Conservation (phyloP, 1,284 basidiomycete genomes). For the Meira nashicola region DNA sequence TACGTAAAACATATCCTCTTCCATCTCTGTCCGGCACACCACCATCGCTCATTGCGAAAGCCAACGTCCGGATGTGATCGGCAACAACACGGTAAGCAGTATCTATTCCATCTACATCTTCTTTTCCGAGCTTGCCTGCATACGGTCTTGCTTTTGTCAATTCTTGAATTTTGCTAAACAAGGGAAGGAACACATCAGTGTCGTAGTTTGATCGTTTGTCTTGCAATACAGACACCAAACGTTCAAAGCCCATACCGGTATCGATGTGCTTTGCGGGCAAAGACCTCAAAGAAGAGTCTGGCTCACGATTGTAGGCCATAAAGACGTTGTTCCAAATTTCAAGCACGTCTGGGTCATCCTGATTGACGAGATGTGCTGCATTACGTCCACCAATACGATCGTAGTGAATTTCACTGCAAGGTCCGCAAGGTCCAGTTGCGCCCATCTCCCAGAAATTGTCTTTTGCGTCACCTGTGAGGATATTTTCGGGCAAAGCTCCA, state of each 20-base stretch:
- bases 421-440: constrained; percentile 92
- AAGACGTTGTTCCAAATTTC: constrained; percentile 99
- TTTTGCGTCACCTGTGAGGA: constrained; percentile 88
- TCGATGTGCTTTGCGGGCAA: constrained; percentile 94
- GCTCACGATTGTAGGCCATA: constrained; percentile 96
- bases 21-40: constrained; percentile 95
- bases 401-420: constrained; percentile 95
- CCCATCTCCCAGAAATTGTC: constrained; percentile 99
- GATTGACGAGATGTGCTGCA: constrained; percentile 84
- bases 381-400: constrained; percentile 92
- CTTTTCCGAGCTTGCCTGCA: constrained; percentile 82
- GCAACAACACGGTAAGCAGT: constrained; percentile 96
- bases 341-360: constrained; percentile 89
- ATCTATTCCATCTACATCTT: constrained; percentile 89
- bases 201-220: constrained; percentile 93
- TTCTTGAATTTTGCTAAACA: constrained; percentile 82
- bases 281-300: constrained; percentile 71
- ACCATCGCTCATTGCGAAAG: constrained; percentile 91
- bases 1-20: constrained; percentile 86
- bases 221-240: constrained; percentile 88
- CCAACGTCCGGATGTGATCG: constrained; percentile 91
- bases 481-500: constrained; percentile 81
- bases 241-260: constrained; percentile 98
- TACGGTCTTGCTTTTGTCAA: constrained; percentile 84
- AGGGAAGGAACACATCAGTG: constrained; percentile 87